phyloP scores from a whole-genome alignment of 2,329 filamentous ascomycete species.

The Apiospora kogelbergensis region DNA sequence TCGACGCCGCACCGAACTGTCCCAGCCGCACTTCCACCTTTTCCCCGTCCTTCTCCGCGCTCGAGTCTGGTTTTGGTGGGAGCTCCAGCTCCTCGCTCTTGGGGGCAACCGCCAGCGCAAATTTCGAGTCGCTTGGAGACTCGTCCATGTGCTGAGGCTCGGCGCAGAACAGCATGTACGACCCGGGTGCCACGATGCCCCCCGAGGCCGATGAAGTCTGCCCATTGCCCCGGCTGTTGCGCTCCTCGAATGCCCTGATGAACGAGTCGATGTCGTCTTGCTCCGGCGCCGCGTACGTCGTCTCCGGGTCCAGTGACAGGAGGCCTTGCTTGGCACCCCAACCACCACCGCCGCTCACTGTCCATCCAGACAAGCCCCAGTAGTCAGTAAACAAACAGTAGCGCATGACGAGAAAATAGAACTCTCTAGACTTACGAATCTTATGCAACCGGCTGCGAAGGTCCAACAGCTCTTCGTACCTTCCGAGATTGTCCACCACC shows the following conservation, averaged over 20 bases:
- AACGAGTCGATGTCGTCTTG: constrained; percentile 55
- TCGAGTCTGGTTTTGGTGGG: background rate
- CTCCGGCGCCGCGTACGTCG: constrained; percentile 47
- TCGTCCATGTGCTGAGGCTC: constrained; percentile 26
- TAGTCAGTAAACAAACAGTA: background rate
- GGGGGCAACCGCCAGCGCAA: constrained; percentile 25
- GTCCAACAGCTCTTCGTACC: constrained; percentile 36
- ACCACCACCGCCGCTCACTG: constrained; percentile 78
- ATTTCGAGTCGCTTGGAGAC: constrained; percentile 15
- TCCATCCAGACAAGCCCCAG: constrained; percentile 18
- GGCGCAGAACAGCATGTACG: constrained; percentile 66
- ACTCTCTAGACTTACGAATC: constrained; percentile 38
- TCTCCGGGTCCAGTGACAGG: constrained; percentile 74
- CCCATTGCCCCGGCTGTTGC: constrained; percentile 19
- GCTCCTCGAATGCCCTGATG: constrained; percentile 47
- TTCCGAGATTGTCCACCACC: constrained; percentile 24
- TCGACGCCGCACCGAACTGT: constrained; percentile 64
- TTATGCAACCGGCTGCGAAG: constrained; percentile 47
- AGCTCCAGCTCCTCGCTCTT: constrained; percentile 20
- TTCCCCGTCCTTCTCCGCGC: background rate
- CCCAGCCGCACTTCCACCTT: constrained; percentile 30
- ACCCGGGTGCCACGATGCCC: constrained; percentile 62
- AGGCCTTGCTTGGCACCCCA: constrained; percentile 82
- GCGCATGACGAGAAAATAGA: background rate
- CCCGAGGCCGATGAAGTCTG: constrained; percentile 36